A percentile compares a stretch with the other conserved stretches of the same genome.
Evolutionary conservation across 2,329 filamentous ascomycete genomes (phyloP).

Genomic region (Hirsutella thompsonii): DNA sequence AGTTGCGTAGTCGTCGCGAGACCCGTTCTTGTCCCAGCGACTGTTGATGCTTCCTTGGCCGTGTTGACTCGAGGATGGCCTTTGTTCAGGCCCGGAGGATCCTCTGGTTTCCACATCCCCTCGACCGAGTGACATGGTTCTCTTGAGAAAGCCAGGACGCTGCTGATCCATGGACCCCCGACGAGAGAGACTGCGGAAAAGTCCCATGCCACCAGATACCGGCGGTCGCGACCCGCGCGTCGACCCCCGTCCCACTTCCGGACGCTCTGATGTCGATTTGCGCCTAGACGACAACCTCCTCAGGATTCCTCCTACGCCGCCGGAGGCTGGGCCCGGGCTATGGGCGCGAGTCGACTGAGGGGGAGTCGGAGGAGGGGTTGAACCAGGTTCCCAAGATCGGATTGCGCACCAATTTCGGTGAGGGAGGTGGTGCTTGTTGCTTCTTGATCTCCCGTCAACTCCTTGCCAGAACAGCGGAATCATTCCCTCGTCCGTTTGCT

Average conservation of each 20-base stretch:
- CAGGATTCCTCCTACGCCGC: slow-evolving; percentile 24
- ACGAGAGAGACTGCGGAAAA: slow-evolving; percentile 32
- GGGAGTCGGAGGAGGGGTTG: slow-evolving; percentile 60
- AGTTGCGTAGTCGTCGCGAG: slow-evolving; percentile 10
- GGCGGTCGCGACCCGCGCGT: slow-evolving; percentile 34
- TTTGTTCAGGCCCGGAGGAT: slow-evolving; percentile 27
- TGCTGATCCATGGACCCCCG: slow-evolving; percentile 21
- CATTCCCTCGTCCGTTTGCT: slow-evolving; percentile 85
- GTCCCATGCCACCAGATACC: slow-evolving; percentile 27
- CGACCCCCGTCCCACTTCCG: slow-evolving; percentile 23
- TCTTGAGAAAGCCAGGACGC: slow-evolving; percentile 29
- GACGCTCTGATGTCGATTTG: slow-evolving; percentile 20
- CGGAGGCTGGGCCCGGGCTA: slow-evolving; percentile 24
- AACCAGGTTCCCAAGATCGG: slow-evolving; percentile 66
- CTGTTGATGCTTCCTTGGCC: slow-evolving; percentile 45
- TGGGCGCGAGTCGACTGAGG: slow-evolving; percentile 33
- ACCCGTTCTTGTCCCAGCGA: slow-evolving; percentile 32
- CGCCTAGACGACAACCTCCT: slow-evolving; percentile 28
- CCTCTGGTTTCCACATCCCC: slow-evolving; percentile 32
- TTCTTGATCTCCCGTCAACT: slow-evolving; percentile 77
- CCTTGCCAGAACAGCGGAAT: slow-evolving; percentile 85
- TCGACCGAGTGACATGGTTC: slow-evolving; percentile 49
- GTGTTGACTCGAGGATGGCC: slow-evolving; percentile 23
- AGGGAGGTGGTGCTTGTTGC: slow-evolving; percentile 81
- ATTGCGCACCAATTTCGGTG: slow-evolving; percentile 96